These are phyloP conservation scores for Platanthera zijinensis DNA, from an alignment of 106 monocot species.

Conservation along the genomic window DNA sequence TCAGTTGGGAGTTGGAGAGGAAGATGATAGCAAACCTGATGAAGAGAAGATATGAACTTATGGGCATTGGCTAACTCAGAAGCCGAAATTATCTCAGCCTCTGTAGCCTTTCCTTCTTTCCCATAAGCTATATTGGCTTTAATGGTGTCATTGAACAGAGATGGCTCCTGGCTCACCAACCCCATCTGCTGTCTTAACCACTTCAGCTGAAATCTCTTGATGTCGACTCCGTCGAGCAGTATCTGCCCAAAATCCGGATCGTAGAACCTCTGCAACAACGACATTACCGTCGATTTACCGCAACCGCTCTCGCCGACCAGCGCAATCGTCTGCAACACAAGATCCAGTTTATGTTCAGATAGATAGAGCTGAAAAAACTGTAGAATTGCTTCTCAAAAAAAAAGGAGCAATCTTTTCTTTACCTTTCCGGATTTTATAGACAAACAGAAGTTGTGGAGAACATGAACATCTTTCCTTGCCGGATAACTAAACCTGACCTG, in stretches of 20 bases:
- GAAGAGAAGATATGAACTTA: constrained; percentile 3
- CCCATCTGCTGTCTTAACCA: constrained; percentile 14
- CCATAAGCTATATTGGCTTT: constrained; percentile 14
- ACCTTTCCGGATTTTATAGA: constrained; percentile 12
- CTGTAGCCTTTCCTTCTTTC: constrained; percentile 9
- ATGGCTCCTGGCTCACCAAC: constrained; percentile 12
- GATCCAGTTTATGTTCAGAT: background rate
- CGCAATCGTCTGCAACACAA: constrained; percentile 4
- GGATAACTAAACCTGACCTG: constrained; percentile 12
- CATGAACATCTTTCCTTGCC: constrained; percentile 5
- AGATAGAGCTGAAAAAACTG: too few species aligned
- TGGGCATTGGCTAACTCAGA: constrained; percentile 9
- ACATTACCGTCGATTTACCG: constrained; percentile 10
- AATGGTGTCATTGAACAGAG: constrained; percentile 14
- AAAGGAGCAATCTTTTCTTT: too few species aligned
- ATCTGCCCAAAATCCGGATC: constrained; percentile 12
- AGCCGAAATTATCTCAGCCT: constrained; percentile 10
- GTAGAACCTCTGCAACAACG: constrained; percentile 13
- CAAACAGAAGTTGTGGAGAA: constrained; percentile 9
- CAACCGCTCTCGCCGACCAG: constrained; percentile 13
- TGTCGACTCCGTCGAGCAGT: constrained; percentile 10
- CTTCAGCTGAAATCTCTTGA: constrained; percentile 7
- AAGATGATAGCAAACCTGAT: constrained; percentile 1
- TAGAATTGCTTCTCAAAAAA: too few species aligned
- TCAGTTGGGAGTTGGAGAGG: too few species aligned